phyloP scores from a whole-genome alignment of 305 asterid genomes.

The Fraxinus velutina region DNA sequence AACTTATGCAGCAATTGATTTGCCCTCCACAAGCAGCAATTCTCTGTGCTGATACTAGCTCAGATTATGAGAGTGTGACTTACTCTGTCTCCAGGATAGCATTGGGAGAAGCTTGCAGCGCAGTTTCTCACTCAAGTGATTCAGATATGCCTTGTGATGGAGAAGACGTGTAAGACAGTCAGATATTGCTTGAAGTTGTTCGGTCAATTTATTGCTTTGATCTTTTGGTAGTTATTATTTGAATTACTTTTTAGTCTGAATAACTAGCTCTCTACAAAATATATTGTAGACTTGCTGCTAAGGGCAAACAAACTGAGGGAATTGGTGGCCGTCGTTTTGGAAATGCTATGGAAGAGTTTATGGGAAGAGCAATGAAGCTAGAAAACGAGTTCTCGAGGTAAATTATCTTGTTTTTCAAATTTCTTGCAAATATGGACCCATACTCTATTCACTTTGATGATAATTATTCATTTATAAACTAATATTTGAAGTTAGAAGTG shows the following conservation, averaged over 20 bases:
- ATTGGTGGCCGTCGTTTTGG: constrained; percentile 31
- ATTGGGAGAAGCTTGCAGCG: constrained; percentile 62
- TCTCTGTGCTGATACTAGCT: constrained; percentile 45
- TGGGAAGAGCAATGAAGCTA: constrained; percentile 53
- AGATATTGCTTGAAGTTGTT: constrained; percentile 24
- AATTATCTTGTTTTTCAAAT: constrained; percentile 9
- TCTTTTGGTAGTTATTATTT: constrained; percentile 10
- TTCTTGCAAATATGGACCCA: neutral
- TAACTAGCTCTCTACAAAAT: constrained; percentile 11
- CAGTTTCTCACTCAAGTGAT: constrained; percentile 35
- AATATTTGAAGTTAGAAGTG: neutral
- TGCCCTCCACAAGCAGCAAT: constrained; percentile 48
- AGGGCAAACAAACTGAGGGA: constrained; percentile 33
- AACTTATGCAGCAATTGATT: constrained; percentile 75
- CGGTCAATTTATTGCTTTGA: constrained; percentile 12
- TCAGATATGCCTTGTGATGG: constrained; percentile 30
- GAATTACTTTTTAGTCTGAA: neutral
- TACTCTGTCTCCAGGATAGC: constrained; percentile 50
- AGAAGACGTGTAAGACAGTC: constrained; percentile 47
- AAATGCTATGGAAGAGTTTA: constrained; percentile 37
- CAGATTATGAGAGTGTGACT: constrained; percentile 34
- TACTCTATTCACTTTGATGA: neutral
- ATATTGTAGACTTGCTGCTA: constrained; percentile 37
- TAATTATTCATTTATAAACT: neutral
- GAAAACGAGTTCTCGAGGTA: constrained; percentile 67